Conservation (phyloP, 2,329 filamentous ascomycete genomes). For the Fusarium sp. region DNA sequence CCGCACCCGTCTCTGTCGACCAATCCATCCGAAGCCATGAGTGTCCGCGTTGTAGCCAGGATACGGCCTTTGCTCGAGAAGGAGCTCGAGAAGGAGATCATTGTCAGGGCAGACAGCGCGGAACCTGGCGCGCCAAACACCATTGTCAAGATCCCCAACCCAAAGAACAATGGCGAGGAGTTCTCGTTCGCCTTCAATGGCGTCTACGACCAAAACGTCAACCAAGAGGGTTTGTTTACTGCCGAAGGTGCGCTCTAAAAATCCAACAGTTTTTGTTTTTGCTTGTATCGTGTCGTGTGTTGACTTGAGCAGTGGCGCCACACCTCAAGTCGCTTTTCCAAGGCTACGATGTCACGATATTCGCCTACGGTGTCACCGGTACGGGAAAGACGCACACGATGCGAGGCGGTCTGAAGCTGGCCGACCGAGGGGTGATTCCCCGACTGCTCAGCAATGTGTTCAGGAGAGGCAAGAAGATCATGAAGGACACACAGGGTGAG, state of each 20-base stretch:
- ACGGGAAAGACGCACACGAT: conserved; percentile 97
- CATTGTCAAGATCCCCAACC: conserved; percentile 89
- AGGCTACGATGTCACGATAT: conserved; percentile 88
- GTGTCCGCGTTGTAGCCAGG: conserved; percentile 88
- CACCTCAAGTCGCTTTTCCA: conserved; percentile 93
- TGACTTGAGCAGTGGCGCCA: conserved; percentile 75
- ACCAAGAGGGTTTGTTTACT: conserved; percentile 90
- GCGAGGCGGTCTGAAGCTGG: conserved; percentile 88
- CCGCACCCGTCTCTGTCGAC: conserved; percentile 12
- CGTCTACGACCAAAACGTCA: conserved; percentile 84
- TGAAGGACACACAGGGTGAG: conserved; percentile 79
- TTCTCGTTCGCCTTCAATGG: conserved; percentile 96
- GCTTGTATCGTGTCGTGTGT: conserved; percentile 31
- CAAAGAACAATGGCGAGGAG: conserved; percentile 90
- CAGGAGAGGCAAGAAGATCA: conserved; percentile 84
- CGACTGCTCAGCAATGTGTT: conserved; percentile 87
- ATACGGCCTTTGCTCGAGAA: conserved; percentile 88
- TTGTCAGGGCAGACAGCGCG: conserved; percentile 76
- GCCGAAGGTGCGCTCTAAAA: conserved; percentile 75
- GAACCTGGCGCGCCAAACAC: conserved; percentile 71
- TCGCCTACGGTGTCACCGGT: conserved; percentile 93
- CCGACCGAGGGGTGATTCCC: conserved; percentile 89
- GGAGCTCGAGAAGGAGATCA: conserved; percentile 88
- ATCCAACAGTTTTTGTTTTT: conserved; percentile 10
- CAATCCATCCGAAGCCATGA: conserved; percentile 52